These are phyloP conservation scores for Aspergillus homomorphus DNA, from an alignment of 495 filamentous ascomycete species.

Conservation along the genomic window DNA sequence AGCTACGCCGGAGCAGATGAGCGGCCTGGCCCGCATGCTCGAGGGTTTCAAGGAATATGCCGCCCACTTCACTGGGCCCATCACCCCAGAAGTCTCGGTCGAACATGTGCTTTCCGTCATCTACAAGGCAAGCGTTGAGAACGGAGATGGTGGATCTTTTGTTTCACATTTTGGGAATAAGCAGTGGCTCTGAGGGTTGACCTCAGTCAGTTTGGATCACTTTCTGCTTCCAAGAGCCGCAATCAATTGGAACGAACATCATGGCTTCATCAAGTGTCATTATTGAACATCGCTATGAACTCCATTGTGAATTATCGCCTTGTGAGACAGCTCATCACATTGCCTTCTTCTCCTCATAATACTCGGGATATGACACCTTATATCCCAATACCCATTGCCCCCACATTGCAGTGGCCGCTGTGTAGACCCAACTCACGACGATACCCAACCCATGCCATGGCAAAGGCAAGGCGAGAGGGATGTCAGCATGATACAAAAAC, in stretches of 20 bases:
- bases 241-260: too few species aligned
- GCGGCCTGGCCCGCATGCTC: constrained; percentile 25
- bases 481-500: neutral
- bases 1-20: constrained; percentile 39
- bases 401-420: neutral
- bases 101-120: constrained; percentile 31
- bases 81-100: constrained; percentile 42
- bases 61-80: constrained; percentile 49
- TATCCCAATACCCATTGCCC: neutral
- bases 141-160: constrained; percentile 49
- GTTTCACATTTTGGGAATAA: constrained; percentile 55
- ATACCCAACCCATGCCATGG: constrained; percentile 1
- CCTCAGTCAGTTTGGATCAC: too few species aligned
- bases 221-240: too few species aligned
- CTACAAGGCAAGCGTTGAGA: constrained; percentile 45
- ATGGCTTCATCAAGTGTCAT: too few species aligned
- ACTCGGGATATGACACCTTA: neutral
- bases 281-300: too few species aligned
- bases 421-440: neutral
- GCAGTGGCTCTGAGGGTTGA: too few species aligned
- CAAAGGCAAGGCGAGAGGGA: neutral
- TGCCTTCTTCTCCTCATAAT: neutral
- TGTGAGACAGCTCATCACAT: too few species aligned
- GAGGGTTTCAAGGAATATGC: constrained; percentile 40
- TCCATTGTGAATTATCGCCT: too few species aligned